Evolutionary conservation across 148 eudicot species (phyloP), one percentile per base, ranked within the genome.

Genomic region (Fagopyrum esculentum): DNA sequence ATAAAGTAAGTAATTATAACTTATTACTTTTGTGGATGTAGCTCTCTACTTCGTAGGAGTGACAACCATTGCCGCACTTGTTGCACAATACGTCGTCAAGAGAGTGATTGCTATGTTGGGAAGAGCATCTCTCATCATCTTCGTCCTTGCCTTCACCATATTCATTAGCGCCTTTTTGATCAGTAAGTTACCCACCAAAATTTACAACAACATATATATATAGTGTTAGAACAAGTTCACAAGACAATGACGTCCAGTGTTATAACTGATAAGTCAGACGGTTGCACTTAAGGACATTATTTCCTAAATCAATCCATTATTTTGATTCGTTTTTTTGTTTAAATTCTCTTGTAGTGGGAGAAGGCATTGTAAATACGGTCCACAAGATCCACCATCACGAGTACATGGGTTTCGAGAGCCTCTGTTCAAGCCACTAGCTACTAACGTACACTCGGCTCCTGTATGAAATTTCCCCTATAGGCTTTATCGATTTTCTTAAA

Each of bases 361-460:
- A 86, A 4, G 91, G 91, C 52, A 70, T 86, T 49, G 78, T 72
- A 45, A 64, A 82, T 74, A 86, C 84, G 80, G 46, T 88, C 7
- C 80, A 79, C 78, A 88, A 88, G 82, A 73, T 88, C 64, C 64
- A 84, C 75, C 80, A 82, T 68, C 81, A 81, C 16, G 87, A 84
- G 29, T 88, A 88, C 64, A 88, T 88, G 91, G 89, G 91, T 30
- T 88, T 88, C 46, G 91, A 88, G 52, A 79, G 72, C 63, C 73
- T 88, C 3, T 86, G 91, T 35, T 4, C 45, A 63, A 11, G 9
- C 44, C 69, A 63, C 30, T 10, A 49, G 12, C 0, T 9, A 6
- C 11, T 11, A 12, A 57, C n/a, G 4, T 12, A 51, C 55, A 10
- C 57, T 35, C 40, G 40, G 3, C 40, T 35, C 40, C 40, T 35